phyloP scores from a whole-genome alignment of 2,329 filamentous ascomycete genomes.

The Mycosphaerella sp. region DNA sequence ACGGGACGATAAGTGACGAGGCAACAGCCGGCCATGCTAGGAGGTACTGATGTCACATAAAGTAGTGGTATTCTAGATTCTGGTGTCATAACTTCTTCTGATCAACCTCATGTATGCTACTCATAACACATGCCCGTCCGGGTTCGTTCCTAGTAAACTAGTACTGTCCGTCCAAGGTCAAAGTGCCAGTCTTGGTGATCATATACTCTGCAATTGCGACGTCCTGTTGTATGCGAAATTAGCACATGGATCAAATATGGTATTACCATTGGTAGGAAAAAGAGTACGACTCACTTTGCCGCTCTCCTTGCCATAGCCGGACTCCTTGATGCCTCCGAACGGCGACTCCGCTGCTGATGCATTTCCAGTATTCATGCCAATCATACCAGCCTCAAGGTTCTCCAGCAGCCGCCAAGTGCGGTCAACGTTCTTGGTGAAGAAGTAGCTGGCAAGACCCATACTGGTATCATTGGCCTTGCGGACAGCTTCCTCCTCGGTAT shows the following conservation, averaged over 20 bases:
- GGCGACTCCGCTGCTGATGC: conserved; percentile 60
- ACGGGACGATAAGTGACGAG: not conserved
- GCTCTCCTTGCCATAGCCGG: conserved; percentile 61
- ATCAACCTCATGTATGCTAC: not conserved
- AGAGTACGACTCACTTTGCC: conserved; percentile 41
- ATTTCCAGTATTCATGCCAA: conserved; percentile 52
- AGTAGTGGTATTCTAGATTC: not conserved
- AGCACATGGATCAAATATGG: too few relatives aligned
- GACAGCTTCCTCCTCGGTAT: conserved; percentile 59
- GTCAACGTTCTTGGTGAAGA: conserved; percentile 62
- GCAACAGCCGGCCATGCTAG: too few relatives aligned
- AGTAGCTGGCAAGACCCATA: conserved; percentile 61
- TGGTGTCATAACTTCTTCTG: not conserved
- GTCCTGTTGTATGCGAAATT: conserved; percentile 32
- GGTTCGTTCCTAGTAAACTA: conserved; percentile 22
- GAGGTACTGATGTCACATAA: not conserved
- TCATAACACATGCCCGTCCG: not conserved
- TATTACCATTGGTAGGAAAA: too few relatives aligned
- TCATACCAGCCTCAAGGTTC: conserved; percentile 63
- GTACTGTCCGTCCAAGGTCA: conserved; percentile 54
- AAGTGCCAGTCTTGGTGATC: conserved; percentile 59
- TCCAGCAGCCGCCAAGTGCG: conserved; percentile 60
- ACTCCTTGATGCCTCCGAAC: conserved; percentile 63
- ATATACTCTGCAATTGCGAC: conserved; percentile 57
- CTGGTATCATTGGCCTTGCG: conserved; percentile 53